Base-by-base conservation (phyloP, 345 rosid genomes). In the Camelina laxa region DNA sequence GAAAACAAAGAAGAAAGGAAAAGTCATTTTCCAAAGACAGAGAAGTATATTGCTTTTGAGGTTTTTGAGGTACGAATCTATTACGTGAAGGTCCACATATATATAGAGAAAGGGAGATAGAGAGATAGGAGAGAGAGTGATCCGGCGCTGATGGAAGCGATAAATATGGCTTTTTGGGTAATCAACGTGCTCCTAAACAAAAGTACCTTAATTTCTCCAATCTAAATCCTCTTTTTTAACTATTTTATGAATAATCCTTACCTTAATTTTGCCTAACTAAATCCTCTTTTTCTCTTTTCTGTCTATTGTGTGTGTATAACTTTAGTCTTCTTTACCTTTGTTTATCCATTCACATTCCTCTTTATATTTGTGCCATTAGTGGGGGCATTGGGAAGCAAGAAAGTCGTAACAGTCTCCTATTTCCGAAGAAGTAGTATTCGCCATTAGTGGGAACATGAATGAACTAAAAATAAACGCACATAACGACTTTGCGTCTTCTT, bases 101-200 rank as follows among this genome's bases (percentile, higher is more conserved):
- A 54, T 53, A 76, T 61, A 76, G 16, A 44, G 17, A 44, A 17
- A 15, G 6, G 36, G 51, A n/a, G 36, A 38, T 14, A 41, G 67
- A 63, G 39, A 69, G 13, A 30, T 10, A 58, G 22, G 70, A 69
- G 75, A 58, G 75, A 58, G 65, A 75, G 41, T 33, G 75, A 69
- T 69, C 35, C 75, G 75, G 64, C 74, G 79, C 70, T 76, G 72
- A 77, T 70, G 67, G 72, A 39, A 77, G 76, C 80, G 76, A 48
- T 19, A 60, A 70, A 49, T 71, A 66, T 58, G 73, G 81, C 76
- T 72, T 71, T 77, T 72, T 59, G 11, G 31, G 38, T 38, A 57
- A 38, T 38, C 21, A 64, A 45, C 55, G 20, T 63, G 59, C 30
- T 42, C 39, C 33, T 56, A 56, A 71, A 71, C 22, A 58, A 58